These are phyloP conservation scores for Ensete ventricosum DNA, from an alignment of 176 grass and related monocot species.

Conservation along the genomic window DNA sequence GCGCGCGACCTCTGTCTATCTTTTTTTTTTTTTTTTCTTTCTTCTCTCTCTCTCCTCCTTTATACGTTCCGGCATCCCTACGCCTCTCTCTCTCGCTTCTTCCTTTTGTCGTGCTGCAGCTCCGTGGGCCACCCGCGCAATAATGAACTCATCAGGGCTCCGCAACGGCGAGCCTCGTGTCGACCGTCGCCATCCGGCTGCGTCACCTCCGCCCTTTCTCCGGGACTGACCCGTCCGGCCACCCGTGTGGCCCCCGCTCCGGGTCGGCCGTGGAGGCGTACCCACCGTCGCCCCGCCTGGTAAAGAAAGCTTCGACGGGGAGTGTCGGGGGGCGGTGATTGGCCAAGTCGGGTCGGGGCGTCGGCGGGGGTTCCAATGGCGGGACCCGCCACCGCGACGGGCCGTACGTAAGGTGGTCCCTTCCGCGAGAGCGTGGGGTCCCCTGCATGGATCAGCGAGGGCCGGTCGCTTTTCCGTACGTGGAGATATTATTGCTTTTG, in stretches of 20 bases:
- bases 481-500: not conserved
- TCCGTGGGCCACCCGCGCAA: not conserved
- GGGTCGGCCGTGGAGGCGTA: no score
- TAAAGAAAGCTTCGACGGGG: not conserved
- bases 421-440: not conserved
- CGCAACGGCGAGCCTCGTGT: not conserved
- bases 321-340: not conserved
- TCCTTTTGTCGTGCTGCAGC: not conserved
- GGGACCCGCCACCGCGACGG: no score
- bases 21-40: no score
- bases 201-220: not conserved
- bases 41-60: not conserved
- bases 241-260: not conserved
- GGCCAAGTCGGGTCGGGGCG: not conserved
- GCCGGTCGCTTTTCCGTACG: not conserved
- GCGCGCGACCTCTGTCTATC: not conserved
- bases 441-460: not conserved
- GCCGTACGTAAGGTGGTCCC: not conserved
- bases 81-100: not conserved
- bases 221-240: not conserved
- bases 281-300: no score
- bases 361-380: not conserved
- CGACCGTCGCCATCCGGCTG: not conserved
- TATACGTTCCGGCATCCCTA: no score
- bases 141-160: slow-evolving; percentile 6